Evolutionary conservation across 495 filamentous ascomycete genomes (phyloP).

Genomic region (Hyaloscypha hepaticicola): DNA sequence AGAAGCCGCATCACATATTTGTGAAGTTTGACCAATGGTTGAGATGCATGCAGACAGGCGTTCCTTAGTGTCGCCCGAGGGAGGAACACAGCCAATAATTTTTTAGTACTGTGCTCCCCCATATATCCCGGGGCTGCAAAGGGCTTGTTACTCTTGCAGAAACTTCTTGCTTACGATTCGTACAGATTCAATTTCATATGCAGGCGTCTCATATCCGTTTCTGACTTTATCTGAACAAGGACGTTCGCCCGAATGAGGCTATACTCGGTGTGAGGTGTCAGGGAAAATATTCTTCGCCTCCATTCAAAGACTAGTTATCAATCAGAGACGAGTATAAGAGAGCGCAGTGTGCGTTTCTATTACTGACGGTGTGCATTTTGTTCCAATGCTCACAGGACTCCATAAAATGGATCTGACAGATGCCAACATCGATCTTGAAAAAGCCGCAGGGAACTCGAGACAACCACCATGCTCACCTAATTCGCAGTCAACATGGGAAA

Average conservation of each 20-base stretch:
- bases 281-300: neutral
- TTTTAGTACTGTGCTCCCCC: neutral
- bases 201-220: neutral
- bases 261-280: conserved; percentile 7
- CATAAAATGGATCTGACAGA: neutral
- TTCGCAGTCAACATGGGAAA: conserved; percentile 18
- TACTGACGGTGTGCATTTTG: neutral
- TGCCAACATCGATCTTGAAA: conserved; percentile 14
- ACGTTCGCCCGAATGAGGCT: conserved; percentile 1
- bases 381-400: neutral
- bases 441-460: neutral
- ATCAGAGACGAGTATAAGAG: neutral
- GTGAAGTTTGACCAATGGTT: neutral
- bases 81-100: conserved; percentile 1
- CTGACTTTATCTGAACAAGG: too few relatives aligned
- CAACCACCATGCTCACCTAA: conserved; percentile 10
- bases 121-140: neutral
- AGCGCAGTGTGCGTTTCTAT: neutral
- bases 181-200: neutral
- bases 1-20: neutral
- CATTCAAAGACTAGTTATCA: neutral
- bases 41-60: neutral
- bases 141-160: neutral
- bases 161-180: neutral
- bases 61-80: neutral